Conservation (phyloP, 805 yeast genomes). For the Isabelozyma gotoi region DNA sequence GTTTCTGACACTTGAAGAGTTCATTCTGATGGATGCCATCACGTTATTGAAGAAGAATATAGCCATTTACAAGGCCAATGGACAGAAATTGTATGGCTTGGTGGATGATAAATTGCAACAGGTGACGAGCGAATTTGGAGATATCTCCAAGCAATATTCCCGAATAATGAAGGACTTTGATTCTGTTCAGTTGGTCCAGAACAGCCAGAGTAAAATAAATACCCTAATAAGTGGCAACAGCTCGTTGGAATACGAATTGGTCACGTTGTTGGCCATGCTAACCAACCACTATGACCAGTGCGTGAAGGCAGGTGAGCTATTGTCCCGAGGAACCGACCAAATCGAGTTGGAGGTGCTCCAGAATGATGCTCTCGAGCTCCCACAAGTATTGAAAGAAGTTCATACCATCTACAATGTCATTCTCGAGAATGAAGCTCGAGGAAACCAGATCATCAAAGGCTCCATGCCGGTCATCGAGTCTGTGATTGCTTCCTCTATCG, state of each 20-base stretch:
- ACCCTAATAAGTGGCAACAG: conserved; percentile 40
- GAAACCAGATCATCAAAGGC: conserved; percentile 18
- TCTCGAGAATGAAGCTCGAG: conserved; percentile 32
- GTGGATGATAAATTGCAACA: conserved; percentile 12
- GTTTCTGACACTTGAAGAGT: conserved; percentile 22
- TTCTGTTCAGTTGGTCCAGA: conserved; percentile 13
- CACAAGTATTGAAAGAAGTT: conserved; percentile 53
- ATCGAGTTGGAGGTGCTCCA: conserved; percentile 46
- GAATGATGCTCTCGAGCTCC: conserved; percentile 56
- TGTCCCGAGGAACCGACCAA: conserved; percentile 14
- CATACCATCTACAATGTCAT: conserved; percentile 36
- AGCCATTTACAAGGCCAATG: conserved; percentile 24
- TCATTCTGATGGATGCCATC: conserved; percentile 34
- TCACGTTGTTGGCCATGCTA: conserved; percentile 63
- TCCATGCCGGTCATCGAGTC: conserved; percentile 13
- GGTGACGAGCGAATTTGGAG: conserved; percentile 12
- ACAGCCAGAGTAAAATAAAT: conserved; percentile 7
- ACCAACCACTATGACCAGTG: conserved; percentile 87
- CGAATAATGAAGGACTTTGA: conserved; percentile 11
- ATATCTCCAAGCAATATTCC: conserved; percentile 14
- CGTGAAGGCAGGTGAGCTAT: conserved; percentile 37
- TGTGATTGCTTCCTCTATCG: conserved; percentile 12
- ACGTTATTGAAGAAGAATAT: conserved; percentile 23
- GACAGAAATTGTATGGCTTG: conserved; percentile 15
- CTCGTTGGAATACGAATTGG: conserved; percentile 66